Evolutionary conservation across 2,329 filamentous ascomycete species (phyloP).

Genomic region (Aspergillus sp.): DNA sequence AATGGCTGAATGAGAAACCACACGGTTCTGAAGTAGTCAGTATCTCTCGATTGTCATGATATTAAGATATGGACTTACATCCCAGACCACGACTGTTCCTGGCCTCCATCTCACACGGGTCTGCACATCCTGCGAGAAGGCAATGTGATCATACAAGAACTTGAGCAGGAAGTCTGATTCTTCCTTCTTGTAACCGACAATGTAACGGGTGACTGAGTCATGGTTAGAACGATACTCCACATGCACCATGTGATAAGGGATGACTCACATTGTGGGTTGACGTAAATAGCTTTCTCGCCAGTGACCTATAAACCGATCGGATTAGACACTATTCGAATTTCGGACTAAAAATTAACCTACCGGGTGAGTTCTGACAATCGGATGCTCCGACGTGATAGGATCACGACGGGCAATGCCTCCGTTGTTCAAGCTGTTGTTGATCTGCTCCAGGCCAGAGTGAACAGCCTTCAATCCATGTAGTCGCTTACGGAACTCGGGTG

Average conservation of each 20-base stretch:
- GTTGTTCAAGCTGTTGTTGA: conserved; percentile 60
- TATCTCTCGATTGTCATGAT: not conserved
- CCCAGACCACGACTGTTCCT: conserved; percentile 81
- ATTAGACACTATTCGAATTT: not conserved
- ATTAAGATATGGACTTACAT: conserved; percentile 40
- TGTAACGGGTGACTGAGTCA: conserved; percentile 65
- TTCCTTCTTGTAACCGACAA: conserved; percentile 80
- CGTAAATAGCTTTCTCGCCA: conserved; percentile 76
- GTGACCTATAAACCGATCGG: conserved; percentile 42
- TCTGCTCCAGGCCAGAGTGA: conserved; percentile 80
- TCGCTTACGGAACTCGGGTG: conserved; percentile 71
- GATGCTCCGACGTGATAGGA: conserved; percentile 69
- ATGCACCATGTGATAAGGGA: not conserved
- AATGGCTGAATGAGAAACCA: conserved; percentile 73
- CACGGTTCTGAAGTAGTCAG: conserved; percentile 53
- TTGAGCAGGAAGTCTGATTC: conserved; percentile 74
- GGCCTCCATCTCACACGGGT: conserved; percentile 71
- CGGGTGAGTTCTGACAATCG: conserved; percentile 75
- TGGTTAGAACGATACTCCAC: not conserved
- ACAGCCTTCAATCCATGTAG: conserved; percentile 75
- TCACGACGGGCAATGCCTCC: conserved; percentile 71
- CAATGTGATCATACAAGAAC: conserved; percentile 73
- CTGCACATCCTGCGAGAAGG: conserved; percentile 67
- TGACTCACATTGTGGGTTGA: conserved; percentile 73
- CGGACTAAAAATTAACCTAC: conserved; percentile 21